Base-by-base conservation (phyloP, 176 grass and related monocot species). In the Tillandsia leiboldiana region DNA sequence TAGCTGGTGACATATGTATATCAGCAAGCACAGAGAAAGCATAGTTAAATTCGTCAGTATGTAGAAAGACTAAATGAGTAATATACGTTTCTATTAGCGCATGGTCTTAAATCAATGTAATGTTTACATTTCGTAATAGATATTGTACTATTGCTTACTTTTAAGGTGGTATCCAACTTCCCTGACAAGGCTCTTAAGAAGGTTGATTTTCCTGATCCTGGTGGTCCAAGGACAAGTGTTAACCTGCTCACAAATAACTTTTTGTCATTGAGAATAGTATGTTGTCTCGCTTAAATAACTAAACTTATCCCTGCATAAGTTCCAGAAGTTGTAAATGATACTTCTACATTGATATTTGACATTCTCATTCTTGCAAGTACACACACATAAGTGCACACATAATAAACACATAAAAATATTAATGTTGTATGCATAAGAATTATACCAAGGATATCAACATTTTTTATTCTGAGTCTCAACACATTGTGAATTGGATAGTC, bases 161-260 rank as follows among this genome's bases (percentile, higher is more conserved):
- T 86, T 54, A 91, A 82, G 48, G 80, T 68, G 66, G 81, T 49
- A 74, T 91, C 82, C 26, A 83, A 63, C 53, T 87, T 91, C 83
- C 83, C 88, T 22, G 86, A 84, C 52, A 96, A 77, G 1, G 83
- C 85, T 89, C 80, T 88, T 63, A 96, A n/a, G 52, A 96, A 82
- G 0, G 92, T 96, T 29, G 88, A 91, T 75, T 91, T 96, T 27
- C 92, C 92, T 9, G 92, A 96, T 65, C 88, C 88, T 49, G 92
- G 92, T 56, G 88, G 80, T 78, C 92, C 92, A 54, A 96, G 88
- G 63, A 96, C 85, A 78, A 96, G 92, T 59, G 92, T 96, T 88
- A 96, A 86, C 88, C 92, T 96, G 82, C 76, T 57, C 22, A 50
- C 28, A 73, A 53, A 69, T 78, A 59, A 22, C 5, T 2, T 9